These are phyloP conservation scores for Euphorbia pulcherrima DNA, from an alignment of 345 rosid species.

Conservation along the genomic window DNA sequence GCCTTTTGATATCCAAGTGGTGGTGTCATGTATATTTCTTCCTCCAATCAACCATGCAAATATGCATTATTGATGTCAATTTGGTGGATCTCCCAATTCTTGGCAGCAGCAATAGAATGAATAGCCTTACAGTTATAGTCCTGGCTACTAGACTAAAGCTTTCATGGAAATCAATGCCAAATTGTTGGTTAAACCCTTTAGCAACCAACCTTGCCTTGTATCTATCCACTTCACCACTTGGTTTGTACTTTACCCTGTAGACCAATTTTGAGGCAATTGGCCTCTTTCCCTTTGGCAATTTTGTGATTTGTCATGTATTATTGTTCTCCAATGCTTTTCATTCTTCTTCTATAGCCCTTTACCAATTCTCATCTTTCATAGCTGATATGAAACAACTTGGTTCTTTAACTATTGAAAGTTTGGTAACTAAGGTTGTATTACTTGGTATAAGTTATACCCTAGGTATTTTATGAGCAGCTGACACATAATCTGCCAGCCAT, in stretches of 20 bases:
- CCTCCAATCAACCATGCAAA: not conserved
- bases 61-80: not conserved
- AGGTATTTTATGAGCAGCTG: too few species aligned
- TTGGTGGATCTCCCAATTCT: not conserved
- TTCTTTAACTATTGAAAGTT: not conserved
- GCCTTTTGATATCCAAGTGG: too few species aligned
- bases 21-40: too few species aligned
- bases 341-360: not conserved
- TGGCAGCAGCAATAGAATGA: not conserved
- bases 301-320: not conserved
- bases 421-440: too few species aligned
- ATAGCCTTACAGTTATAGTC: not conserved
- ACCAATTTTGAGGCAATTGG: too few species aligned
- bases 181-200: not conserved
- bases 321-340: not conserved
- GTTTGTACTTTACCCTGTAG: not conserved
- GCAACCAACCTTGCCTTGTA: not conserved
- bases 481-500: too few species aligned
- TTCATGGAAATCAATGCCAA: not conserved
- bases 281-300: not conserved
- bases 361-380: not conserved
- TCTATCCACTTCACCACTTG: too few species aligned
- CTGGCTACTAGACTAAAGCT: not conserved
- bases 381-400: not conserved
- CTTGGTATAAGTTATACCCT: too few species aligned